Percentiles rank a stretch among this genome's conserved stretches.
These are phyloP conservation scores for Anacardium occidentale DNA, from an alignment of 345 rosid species.

Conservation along the genomic window DNA sequence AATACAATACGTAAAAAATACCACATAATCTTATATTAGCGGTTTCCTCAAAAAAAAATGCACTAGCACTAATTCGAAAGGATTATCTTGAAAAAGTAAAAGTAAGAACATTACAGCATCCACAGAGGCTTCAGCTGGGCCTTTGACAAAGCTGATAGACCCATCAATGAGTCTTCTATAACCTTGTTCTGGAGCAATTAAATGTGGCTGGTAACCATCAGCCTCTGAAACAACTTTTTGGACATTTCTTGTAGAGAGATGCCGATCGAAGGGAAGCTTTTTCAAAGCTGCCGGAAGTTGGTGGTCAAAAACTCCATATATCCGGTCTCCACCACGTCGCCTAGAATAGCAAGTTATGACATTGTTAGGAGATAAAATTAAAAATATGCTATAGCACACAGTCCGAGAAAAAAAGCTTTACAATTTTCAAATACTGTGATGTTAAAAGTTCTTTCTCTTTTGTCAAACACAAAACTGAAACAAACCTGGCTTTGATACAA, in stretches of 20 bases:
- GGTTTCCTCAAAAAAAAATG: not conserved
- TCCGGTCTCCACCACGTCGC: slow-evolving; percentile 97
- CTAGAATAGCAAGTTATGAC: slow-evolving; percentile 43
- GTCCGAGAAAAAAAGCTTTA: not conserved
- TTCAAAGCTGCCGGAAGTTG: slow-evolving; percentile 98
- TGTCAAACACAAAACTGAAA: not conserved
- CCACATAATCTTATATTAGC: not conserved
- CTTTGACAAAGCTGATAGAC: slow-evolving; percentile 90
- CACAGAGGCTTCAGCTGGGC: slow-evolving; percentile 98
- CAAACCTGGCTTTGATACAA: not conserved
- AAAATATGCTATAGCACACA: not conserved
- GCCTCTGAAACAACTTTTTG: slow-evolving; percentile 97
- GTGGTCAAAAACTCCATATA: slow-evolving; percentile 95
- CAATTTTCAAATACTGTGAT: not conserved
- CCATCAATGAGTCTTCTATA: slow-evolving; percentile 98
- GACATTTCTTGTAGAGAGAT: slow-evolving; percentile 90
- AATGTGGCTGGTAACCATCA: slow-evolving; percentile 99
- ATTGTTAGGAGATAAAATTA: not conserved
- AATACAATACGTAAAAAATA: not conserved
- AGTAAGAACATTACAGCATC: slow-evolving; percentile 75
- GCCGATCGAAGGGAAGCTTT: slow-evolving; percentile 95
- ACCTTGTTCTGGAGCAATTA: slow-evolving; percentile 99
- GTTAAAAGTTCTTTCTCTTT: not conserved
- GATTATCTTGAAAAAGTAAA: not conserved
- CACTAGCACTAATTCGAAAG: not conserved